phyloP scores from a whole-genome alignment of 208 protist species.

The Leishmania amazonensis region DNA sequence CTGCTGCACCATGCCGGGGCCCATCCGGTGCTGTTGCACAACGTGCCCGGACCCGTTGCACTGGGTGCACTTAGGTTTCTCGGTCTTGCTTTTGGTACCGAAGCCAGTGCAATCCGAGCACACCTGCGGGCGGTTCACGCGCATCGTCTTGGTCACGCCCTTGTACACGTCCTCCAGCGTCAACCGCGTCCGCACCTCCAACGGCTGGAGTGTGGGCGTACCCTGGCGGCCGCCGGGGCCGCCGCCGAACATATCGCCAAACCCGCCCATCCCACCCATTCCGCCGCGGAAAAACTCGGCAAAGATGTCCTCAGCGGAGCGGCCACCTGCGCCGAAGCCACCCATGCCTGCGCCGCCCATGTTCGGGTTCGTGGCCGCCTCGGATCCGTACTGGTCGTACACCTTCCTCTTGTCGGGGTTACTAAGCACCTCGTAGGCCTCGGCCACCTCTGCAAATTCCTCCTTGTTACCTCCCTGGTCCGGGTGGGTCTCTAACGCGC shows the following conservation, averaged over 20 bases:
- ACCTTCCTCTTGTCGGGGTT: slow-evolving; percentile 95
- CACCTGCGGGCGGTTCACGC: slow-evolving; percentile 82
- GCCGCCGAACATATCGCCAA: slow-evolving; percentile 77
- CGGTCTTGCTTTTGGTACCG: slow-evolving; percentile 89
- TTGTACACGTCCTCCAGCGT: slow-evolving; percentile 89
- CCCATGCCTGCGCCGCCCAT: slow-evolving; percentile 49
- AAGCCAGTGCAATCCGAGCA: slow-evolving; percentile 87
- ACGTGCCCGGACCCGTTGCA: slow-evolving; percentile 95
- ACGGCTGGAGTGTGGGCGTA: slow-evolving; percentile 64
- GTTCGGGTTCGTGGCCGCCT: slow-evolving; percentile 77
- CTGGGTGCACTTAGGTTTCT: slow-evolving; percentile 88
- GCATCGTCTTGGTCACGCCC: slow-evolving; percentile 76
- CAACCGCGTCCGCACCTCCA: slow-evolving; percentile 79
- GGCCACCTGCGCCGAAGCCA: slow-evolving; percentile 53
- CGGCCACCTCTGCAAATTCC: slow-evolving; percentile 88
- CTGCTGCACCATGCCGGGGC: slow-evolving; percentile 97
- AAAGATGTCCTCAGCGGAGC: slow-evolving; percentile 92
- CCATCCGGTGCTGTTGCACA: slow-evolving; percentile 94
- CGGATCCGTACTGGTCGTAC: slow-evolving; percentile 97
- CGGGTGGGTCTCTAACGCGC: slow-evolving; percentile 88
- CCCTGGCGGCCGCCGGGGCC: slow-evolving; percentile 36
- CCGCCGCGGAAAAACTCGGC: slow-evolving; percentile 87
- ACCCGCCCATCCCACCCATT: slow-evolving; percentile 79
- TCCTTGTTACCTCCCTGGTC: slow-evolving; percentile 94
- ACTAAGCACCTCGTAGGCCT: slow-evolving; percentile 98